Percentiles rank a stretch among this genome's conserved stretches.
Evolutionary conservation across 768 basidiomycete species (phyloP).

Genomic region (Piloderma croceum): DNA sequence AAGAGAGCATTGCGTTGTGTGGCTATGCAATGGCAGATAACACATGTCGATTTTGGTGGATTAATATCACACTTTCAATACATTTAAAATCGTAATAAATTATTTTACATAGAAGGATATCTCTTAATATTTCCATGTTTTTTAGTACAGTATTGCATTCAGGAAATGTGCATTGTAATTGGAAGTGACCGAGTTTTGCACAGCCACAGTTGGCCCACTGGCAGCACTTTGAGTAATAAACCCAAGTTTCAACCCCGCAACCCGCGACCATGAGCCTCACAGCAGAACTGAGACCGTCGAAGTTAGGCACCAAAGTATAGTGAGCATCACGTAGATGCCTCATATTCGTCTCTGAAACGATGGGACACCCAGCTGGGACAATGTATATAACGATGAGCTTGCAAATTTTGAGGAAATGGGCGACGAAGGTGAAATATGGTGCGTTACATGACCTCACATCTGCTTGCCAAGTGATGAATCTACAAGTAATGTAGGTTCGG

Average conservation of each 20-base stretch:
- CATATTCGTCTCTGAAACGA: neutral
- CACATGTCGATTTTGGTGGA: too few relatives aligned
- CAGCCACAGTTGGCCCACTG: too few relatives aligned
- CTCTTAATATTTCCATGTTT: too few relatives aligned
- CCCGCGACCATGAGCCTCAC: constrained; percentile 26
- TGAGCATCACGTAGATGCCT: constrained; percentile 29
- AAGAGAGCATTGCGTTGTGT: too few relatives aligned
- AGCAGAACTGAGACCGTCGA: constrained; percentile 58
- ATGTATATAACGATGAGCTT: constrained; percentile 67
- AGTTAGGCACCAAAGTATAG: constrained; percentile 77
- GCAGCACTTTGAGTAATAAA: constrained; percentile 10
- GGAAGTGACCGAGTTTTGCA: too few relatives aligned
- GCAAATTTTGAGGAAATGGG: constrained; percentile 69
- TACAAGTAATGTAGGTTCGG: constrained; percentile 60
- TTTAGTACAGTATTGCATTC: too few relatives aligned
- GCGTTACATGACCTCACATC: constrained; percentile 13
- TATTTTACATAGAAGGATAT: too few relatives aligned
- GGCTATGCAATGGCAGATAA: too few relatives aligned
- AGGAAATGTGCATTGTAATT: too few relatives aligned
- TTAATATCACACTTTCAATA: too few relatives aligned
- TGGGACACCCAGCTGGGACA: constrained; percentile 58
- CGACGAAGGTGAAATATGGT: constrained; percentile 87
- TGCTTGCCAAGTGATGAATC: neutral
- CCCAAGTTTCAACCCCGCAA: constrained; percentile 12
- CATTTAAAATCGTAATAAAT: too few relatives aligned